These are phyloP conservation scores for Trypanosoma cruzi DNA, from an alignment of 208 protist genomes.

Conservation along the genomic window DNA sequence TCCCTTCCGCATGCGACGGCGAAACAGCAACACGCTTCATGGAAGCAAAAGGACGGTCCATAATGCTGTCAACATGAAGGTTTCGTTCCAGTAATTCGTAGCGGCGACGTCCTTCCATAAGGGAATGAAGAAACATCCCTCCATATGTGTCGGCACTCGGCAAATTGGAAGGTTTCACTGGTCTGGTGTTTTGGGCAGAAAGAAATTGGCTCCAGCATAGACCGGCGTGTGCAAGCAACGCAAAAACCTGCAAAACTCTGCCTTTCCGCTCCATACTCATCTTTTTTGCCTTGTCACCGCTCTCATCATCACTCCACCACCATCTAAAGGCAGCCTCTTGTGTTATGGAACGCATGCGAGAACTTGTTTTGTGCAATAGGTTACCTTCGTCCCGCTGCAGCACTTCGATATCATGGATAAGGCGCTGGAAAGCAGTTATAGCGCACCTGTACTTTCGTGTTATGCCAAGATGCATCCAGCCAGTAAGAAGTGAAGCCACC, in stretches of 20 bases:
- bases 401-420: conserved; percentile 2
- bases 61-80: conserved; percentile 13
- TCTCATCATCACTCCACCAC: conserved; percentile 4
- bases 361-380: too few relatives aligned
- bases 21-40: not conserved
- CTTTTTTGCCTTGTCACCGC: not conserved
- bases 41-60: conserved; percentile 12
- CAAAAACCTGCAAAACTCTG: conserved; percentile 3
- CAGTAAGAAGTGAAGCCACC: conserved; percentile 1
- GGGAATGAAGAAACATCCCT: not conserved
- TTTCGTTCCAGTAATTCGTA: not conserved
- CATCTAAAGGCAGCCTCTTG: not conserved
- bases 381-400: not conserved
- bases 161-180: not conserved
- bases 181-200: not conserved
- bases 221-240: conserved; percentile 17
- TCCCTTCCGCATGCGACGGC: not conserved
- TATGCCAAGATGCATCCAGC: conserved; percentile 5
- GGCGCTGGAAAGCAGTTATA: conserved; percentile 1
- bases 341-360: not conserved
- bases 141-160: not conserved
- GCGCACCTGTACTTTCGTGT: not conserved
- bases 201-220: conserved; percentile 7
- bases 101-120: conserved; percentile 10
- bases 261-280: not conserved